A percentile compares a stretch with the other conserved stretches of the same genome.
Conservation (phyloP, 2,329 filamentous ascomycete species). For the Penicillium capsulatum region DNA sequence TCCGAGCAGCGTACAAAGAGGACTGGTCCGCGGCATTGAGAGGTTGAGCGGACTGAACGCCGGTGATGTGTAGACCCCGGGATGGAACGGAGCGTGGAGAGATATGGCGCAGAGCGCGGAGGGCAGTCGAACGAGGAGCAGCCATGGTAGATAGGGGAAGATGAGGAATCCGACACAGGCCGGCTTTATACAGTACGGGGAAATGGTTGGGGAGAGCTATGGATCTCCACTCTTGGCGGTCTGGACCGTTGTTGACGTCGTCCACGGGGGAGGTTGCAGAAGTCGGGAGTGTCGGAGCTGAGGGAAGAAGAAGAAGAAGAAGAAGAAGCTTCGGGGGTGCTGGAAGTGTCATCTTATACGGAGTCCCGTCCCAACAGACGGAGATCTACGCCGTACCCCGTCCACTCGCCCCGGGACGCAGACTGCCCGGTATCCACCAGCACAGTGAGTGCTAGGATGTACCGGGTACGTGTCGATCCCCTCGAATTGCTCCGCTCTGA, state of each 20-base stretch:
- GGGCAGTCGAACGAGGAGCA: constrained; percentile 43
- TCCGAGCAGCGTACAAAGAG: constrained; percentile 49
- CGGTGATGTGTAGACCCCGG: constrained; percentile 58
- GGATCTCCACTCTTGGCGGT: constrained; percentile 22
- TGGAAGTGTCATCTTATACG: too few relatives aligned
- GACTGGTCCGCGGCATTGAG: constrained; percentile 50
- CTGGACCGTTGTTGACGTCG: constrained; percentile 21
- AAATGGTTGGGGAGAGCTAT: constrained; percentile 28
- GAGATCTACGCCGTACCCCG: constrained; percentile 7
- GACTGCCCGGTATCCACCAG: constrained; percentile 21
- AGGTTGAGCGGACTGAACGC: constrained; percentile 53
- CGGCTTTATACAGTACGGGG: constrained; percentile 12
- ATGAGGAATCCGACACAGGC: background rate
- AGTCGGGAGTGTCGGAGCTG: too few relatives aligned
- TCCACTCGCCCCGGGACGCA: constrained; percentile 8
- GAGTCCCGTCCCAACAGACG: too few relatives aligned
- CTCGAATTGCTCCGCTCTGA: too few relatives aligned
- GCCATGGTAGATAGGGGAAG: constrained; percentile 33
- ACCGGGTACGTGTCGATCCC: constrained; percentile 11
- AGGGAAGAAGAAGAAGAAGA: too few relatives aligned
- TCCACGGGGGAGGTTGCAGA: too few relatives aligned
- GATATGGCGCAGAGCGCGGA: constrained; percentile 44
- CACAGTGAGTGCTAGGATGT: constrained; percentile 9
- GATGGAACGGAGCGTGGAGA: constrained; percentile 36
- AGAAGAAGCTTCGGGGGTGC: too few relatives aligned